Evolutionary conservation across 1,139 yeast genomes (phyloP), one percentile per base, ranked within the genome.

Genomic region (Blastobotrys indianensis): DNA sequence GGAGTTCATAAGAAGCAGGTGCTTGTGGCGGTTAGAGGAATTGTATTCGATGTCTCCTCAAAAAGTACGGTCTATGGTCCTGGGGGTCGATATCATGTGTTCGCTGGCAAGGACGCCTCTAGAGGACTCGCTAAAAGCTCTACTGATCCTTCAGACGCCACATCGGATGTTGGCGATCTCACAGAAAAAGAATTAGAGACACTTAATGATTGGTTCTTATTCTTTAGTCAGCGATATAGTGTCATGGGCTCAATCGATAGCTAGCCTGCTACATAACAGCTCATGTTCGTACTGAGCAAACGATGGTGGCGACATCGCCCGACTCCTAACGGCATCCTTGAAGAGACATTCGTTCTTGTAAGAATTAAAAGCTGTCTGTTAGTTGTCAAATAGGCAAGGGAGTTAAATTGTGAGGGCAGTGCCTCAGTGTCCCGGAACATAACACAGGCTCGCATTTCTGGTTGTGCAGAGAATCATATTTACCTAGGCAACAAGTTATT

Each of bases 161-260:
- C 83, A 51, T 94, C 88, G 55, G 71, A 70, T n/a, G 73, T 85
- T 53, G 54, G 54, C n/a, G 88, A 76, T 48, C 73, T 92, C 58
- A 67, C 75, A 1, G 73, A 70, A 15, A 72, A 72, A 13, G 95
- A 90, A 57, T 58, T 61, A 45, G 82, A 80, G 52, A 77, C 90
- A 1, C 71, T 92, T 58, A 79, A 85, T 49, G 85, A 83, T 45
- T 92, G 98, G 98, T 90, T 78, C 58, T 78, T 78, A 46, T 92
- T 82, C 65, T 92, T 90, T 63, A 79, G 76, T 51, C 79, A 77
- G 59, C 85, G 74, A 32, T 92, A 74, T 67, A 62, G 81, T 77
- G 82, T 67, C 35, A 65, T 66, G 31, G 72, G 72, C 4, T 4
- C 25, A 4, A 20, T 20, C 25, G 25, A 20, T 20, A 20, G 25